Percentiles rank a stretch among this genome's conserved stretches.
Conservation (phyloP, 2,329 filamentous ascomycete genomes). For the Venturiaceae sp. region DNA sequence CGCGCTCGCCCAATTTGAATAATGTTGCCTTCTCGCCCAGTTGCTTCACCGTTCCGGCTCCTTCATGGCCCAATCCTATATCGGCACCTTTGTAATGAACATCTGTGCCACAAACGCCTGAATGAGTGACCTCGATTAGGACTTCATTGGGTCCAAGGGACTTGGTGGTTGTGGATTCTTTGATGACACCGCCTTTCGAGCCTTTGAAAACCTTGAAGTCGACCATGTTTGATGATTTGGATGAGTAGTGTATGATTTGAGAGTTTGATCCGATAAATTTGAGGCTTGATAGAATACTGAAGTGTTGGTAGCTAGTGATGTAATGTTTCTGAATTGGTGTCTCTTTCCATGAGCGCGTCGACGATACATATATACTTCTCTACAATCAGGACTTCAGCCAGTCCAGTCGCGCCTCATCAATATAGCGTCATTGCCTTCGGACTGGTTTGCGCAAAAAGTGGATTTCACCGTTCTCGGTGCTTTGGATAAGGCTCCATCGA, state of each 20-base stretch:
- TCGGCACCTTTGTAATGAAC: conserved; percentile 32
- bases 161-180: conserved; percentile 37
- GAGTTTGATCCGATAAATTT: background rate
- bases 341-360: background rate
- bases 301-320: too few species aligned
- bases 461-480: background rate
- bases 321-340: background rate
- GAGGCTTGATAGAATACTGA: background rate
- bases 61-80: conserved; percentile 45
- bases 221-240: background rate
- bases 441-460: background rate
- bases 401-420: background rate
- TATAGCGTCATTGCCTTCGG: background rate
- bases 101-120: conserved; percentile 57
- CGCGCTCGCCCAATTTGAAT: conserved; percentile 42
- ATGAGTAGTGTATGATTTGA: background rate
- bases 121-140: conserved; percentile 53
- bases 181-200: conserved; percentile 45
- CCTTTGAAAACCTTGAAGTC: conserved; percentile 57
- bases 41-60: conserved; percentile 40
- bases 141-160: conserved; percentile 45
- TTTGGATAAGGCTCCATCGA: background rate
- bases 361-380: background rate
- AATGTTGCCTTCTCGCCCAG: conserved; percentile 34
- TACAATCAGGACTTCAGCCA: background rate